A percentile compares a stretch with the other conserved stretches of the same genome.
phyloP scores from a whole-genome alignment of 352 stramenopile genomes.

The Ophiocytium majus region DNA sequence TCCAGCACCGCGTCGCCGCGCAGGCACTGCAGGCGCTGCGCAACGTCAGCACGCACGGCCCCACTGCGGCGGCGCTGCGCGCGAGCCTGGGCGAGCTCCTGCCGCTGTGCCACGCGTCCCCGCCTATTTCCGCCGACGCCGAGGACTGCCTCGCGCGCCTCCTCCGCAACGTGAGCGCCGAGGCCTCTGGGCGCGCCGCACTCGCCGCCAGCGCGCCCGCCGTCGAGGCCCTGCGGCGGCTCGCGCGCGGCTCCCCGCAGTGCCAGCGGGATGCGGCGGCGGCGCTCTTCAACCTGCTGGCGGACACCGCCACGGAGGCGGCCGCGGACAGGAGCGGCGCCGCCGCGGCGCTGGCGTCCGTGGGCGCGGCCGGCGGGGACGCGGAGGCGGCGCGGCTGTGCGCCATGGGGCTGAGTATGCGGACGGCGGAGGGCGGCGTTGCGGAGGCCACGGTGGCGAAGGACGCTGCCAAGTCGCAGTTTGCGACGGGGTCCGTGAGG shows the following conservation, averaged over 20 bases:
- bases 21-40: background rate
- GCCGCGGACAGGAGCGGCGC: too few species aligned
- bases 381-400: background rate
- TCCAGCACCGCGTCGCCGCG: background rate
- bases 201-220: background rate
- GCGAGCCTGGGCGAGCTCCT: background rate
- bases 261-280: background rate
- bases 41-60: background rate
- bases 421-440: background rate
- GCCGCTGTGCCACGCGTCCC: background rate
- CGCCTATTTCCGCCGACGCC: background rate
- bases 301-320: background rate
- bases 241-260: background rate
- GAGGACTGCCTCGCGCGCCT: background rate
- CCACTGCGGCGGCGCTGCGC: background rate
- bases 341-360: too few species aligned
- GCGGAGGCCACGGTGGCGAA: background rate
- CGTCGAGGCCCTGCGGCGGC: background rate
- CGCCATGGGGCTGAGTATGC: background rate
- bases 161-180: background rate
- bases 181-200: background rate
- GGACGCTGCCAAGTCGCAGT: background rate
- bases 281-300: background rate
- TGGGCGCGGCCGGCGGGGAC: background rate
- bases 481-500: background rate